Evolutionary conservation across 768 basidiomycete species (phyloP).

Genomic region (Termitomyces sp.): DNA sequence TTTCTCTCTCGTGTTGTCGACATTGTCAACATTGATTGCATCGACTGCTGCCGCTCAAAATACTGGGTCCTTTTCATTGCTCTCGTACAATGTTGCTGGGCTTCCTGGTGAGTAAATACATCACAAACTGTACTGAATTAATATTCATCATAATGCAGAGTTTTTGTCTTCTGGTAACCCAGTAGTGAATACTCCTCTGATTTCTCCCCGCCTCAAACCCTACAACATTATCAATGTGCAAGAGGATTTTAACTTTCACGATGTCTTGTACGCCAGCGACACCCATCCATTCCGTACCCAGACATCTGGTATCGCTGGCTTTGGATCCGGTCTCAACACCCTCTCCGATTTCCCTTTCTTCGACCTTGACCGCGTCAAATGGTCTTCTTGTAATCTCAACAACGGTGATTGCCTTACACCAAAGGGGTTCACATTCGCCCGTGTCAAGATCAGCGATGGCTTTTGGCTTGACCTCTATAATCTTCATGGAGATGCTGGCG

Average conservation of each 20-base stretch:
- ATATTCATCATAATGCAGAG: conserved; percentile 11
- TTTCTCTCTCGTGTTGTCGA: not conserved
- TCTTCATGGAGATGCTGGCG: conserved; percentile 32
- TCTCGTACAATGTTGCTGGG: conserved; percentile 29
- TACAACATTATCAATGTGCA: conserved; percentile 29
- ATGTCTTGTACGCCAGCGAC: conserved; percentile 27
- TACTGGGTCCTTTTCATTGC: conserved; percentile 20
- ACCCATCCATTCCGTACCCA: conserved; percentile 30
- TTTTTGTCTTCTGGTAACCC: conserved; percentile 24
- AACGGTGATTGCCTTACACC: conserved; percentile 32
- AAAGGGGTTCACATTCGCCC: conserved; percentile 34
- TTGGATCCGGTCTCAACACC: conserved; percentile 32
- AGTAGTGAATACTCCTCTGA: conserved; percentile 22
- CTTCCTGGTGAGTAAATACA: conserved; percentile 21
- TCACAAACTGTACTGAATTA: not conserved
- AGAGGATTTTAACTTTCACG: conserved; percentile 36
- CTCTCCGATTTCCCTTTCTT: conserved; percentile 28
- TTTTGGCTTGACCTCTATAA: conserved; percentile 31
- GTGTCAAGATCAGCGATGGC: conserved; percentile 24
- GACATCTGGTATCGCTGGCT: conserved; percentile 28
- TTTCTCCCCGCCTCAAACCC: conserved; percentile 24
- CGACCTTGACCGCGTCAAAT: conserved; percentile 26
- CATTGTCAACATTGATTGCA: not conserved
- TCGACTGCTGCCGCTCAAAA: conserved; percentile 15
- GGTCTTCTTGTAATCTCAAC: conserved; percentile 24